Conservation (phyloP, 1,284 basidiomycete species). For the Leucoagaricus sp. region DNA sequence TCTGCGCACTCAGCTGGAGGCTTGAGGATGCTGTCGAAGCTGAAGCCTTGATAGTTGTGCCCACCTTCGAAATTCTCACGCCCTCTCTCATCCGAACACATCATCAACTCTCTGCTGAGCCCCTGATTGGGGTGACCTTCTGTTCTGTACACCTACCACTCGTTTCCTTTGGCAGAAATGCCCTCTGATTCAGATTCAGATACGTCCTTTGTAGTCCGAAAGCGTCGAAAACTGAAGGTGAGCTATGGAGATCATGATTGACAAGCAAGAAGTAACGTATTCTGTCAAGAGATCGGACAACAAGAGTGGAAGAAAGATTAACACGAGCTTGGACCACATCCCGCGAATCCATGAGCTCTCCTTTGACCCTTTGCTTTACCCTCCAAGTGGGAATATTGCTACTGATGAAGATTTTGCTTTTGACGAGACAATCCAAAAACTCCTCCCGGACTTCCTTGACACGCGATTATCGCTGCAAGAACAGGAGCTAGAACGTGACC, state of each 20-base stretch:
- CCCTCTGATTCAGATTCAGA: slow-evolving; percentile 12
- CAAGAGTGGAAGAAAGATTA: slow-evolving; percentile 5
- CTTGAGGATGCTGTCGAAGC: too few relatives aligned
- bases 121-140: too few relatives aligned
- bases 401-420: slow-evolving; percentile 25
- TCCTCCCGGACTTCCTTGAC: slow-evolving; percentile 36
- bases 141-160: too few relatives aligned
- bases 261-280: not conserved
- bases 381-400: slow-evolving; percentile 9
- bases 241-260: not conserved
- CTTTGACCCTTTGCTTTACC: slow-evolving; percentile 24
- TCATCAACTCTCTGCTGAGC: too few relatives aligned
- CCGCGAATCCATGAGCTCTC: not conserved
- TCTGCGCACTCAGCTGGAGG: too few relatives aligned
- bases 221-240: slow-evolving; percentile 11
- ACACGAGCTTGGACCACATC: not conserved
- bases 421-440: slow-evolving; percentile 37
- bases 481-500: slow-evolving; percentile 29
- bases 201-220: not conserved
- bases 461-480: slow-evolving; percentile 31
- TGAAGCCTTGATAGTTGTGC: too few relatives aligned
- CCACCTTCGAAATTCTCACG: too few relatives aligned
- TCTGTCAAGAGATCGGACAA: too few relatives aligned
- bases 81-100: too few relatives aligned
- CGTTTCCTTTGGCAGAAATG: not conserved